Percentiles rank a stretch among this genome's conserved stretches.
phyloP scores from a whole-genome alignment of 1,284 basidiomycete genomes.

The Trametes hirsuta region DNA sequence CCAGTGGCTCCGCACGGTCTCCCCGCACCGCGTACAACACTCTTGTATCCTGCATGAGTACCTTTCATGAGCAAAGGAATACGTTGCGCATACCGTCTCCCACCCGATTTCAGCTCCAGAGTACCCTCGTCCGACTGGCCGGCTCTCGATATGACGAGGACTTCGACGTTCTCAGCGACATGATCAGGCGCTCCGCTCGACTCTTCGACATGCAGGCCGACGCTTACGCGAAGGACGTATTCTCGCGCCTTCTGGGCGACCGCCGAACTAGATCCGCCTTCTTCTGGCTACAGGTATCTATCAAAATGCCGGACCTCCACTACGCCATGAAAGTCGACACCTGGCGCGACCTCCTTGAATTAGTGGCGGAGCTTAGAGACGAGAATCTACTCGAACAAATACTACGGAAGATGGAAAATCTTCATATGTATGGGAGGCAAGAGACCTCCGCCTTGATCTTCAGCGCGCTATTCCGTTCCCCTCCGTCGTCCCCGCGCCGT shows the following conservation, averaged over 20 bases:
- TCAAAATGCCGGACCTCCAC: constrained; percentile 41
- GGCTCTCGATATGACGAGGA: neutral
- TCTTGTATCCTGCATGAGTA: neutral
- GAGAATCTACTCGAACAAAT: constrained; percentile 1
- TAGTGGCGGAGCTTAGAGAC: constrained; percentile 32
- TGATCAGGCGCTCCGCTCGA: neutral
- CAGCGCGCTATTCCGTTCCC: constrained; percentile 15
- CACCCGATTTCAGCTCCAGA: neutral
- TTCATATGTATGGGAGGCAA: constrained; percentile 5
- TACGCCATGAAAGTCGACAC: neutral
- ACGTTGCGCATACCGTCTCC: neutral
- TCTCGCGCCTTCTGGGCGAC: constrained; percentile 11
- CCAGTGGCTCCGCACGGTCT: neutral
- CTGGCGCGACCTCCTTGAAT: constrained; percentile 54
- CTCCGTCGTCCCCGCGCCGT: neutral
- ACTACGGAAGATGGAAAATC: constrained; percentile 13
- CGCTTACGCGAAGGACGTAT: constrained; percentile 24
- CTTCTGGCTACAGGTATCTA: constrained; percentile 56
- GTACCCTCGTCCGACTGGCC: constrained; percentile 7
- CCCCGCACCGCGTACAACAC: neutral
- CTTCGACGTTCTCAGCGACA: neutral
- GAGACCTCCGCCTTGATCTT: constrained; percentile 22
- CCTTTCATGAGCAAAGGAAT: neutral
- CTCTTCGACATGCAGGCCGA: neutral
- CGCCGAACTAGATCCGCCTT: constrained; percentile 11